phyloP scores from a whole-genome alignment of 164 flowering plant genomes.

The Aristolochia contorta region DNA sequence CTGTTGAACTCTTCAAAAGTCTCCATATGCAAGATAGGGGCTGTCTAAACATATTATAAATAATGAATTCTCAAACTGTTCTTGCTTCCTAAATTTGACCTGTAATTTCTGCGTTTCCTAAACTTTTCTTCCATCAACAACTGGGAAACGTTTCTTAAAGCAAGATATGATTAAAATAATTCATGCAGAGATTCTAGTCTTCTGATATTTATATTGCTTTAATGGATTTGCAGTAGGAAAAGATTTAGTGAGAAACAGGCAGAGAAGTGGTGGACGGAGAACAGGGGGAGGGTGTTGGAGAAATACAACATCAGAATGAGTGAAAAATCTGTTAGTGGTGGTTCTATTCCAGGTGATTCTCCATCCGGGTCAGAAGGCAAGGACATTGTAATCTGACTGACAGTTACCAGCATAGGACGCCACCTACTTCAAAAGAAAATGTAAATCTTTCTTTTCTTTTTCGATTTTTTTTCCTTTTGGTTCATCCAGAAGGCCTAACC shows the following conservation, averaged over 20 bases:
- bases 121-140: too few relatives aligned
- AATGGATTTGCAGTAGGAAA: constrained; percentile 41
- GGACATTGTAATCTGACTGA: constrained; percentile 5
- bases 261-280: constrained; percentile 83
- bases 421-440: not conserved
- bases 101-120: too few relatives aligned
- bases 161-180: too few relatives aligned
- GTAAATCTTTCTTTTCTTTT: not conserved
- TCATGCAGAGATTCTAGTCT: not conserved
- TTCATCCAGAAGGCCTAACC: constrained; percentile 4
- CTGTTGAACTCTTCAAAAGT: too few relatives aligned
- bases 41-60: too few relatives aligned
- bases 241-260: constrained; percentile 69
- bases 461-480: not conserved
- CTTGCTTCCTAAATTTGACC: too few relatives aligned
- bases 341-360: not conserved
- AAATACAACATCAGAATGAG: constrained; percentile 30
- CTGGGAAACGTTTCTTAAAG: too few relatives aligned
- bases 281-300: constrained; percentile 47
- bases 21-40: too few relatives aligned
- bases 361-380: constrained; percentile 5
- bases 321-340: constrained; percentile 6
- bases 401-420: not conserved
- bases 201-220: not conserved
- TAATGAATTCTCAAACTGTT: too few relatives aligned